Evolutionary conservation across 306 rosid genomes (phyloP).

Genomic region (Dalbergia cochinchinensis): DNA sequence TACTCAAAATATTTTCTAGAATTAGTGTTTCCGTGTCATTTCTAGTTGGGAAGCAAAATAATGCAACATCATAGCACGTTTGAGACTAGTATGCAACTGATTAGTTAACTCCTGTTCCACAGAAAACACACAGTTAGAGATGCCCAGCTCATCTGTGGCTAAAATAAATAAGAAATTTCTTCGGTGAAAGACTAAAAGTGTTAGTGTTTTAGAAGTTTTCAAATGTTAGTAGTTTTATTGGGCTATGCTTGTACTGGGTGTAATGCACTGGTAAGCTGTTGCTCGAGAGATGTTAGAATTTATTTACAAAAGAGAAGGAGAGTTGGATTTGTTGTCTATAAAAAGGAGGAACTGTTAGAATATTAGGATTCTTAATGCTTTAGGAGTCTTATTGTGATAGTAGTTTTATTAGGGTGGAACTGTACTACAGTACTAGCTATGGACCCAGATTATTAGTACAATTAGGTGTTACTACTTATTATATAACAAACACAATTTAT

Average conservation of each 20-base stretch:
- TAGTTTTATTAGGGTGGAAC: too few relatives aligned
- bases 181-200: too few relatives aligned
- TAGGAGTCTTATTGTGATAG: not conserved
- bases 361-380: not conserved
- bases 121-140: not conserved
- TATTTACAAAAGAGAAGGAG: too few relatives aligned
- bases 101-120: not conserved
- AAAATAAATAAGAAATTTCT: too few relatives aligned
- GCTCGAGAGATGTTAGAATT: not conserved
- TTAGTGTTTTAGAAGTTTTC: too few relatives aligned
- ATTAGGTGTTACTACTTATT: not conserved
- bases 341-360: not conserved
- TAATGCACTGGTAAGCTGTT: not conserved
- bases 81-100: not conserved
- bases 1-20: not conserved
- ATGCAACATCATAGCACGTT: not conserved
- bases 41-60: not conserved
- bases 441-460: conserved; percentile 11
- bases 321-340: too few relatives aligned
- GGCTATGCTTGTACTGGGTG: too few relatives aligned
- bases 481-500: conserved; percentile 26
- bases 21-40: not conserved
- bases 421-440: not conserved
- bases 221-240: too few relatives aligned
- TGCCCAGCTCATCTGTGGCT: too few relatives aligned